Percentiles rank a stretch among this genome's conserved stretches.
phyloP scores from a whole-genome alignment of 2,329 filamentous ascomycete genomes.

The Ophiostoma sp. region DNA sequence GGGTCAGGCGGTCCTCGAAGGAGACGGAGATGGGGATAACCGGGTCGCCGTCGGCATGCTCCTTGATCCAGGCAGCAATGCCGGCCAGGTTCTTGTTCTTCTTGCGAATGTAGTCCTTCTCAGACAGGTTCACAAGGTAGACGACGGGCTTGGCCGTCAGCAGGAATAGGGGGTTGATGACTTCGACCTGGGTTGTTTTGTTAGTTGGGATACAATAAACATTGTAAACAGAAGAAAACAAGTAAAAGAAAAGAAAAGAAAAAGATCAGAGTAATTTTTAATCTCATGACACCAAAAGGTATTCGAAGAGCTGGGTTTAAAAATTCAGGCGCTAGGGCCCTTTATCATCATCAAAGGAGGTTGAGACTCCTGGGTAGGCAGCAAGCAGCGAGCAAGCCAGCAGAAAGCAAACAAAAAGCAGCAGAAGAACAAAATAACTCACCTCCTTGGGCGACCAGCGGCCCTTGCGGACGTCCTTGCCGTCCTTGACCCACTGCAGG shows the following conservation, averaged over 20 bases:
- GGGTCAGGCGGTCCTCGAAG: conserved; percentile 86
- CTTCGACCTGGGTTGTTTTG: conserved; percentile 65
- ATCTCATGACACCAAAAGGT: conserved; percentile 78
- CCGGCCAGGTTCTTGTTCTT: conserved; percentile 99
- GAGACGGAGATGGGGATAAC: conserved; percentile 89
- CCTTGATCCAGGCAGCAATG: conserved; percentile 92
- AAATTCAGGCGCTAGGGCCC: conserved; percentile 85
- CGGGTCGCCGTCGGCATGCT: conserved; percentile 78
- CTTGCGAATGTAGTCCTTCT: conserved; percentile 94
- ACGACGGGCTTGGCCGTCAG: conserved; percentile 96
- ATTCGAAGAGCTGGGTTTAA: conserved; percentile 99
- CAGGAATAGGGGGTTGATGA: conserved; percentile 94
- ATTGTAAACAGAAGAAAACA: not conserved
- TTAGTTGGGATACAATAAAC: not conserved
- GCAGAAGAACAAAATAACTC: conserved; percentile 38
- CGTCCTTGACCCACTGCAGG: conserved; percentile 72
- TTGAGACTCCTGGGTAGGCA: conserved; percentile 4
- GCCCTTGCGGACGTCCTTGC: conserved; percentile 90
- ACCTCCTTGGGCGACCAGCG: conserved; percentile 94
- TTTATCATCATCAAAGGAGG: conserved; percentile 85
- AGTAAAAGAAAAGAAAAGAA: not conserved
- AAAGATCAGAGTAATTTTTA: conserved; percentile 39
- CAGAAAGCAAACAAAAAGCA: not conserved
- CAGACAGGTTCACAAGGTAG: conserved; percentile 92
- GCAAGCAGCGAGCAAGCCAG: conserved; percentile 18